Evolutionary conservation across 2,329 filamentous ascomycete species (phyloP), one percentile per base, ranked within the genome.

Genomic region (Penicillium sp.): DNA sequence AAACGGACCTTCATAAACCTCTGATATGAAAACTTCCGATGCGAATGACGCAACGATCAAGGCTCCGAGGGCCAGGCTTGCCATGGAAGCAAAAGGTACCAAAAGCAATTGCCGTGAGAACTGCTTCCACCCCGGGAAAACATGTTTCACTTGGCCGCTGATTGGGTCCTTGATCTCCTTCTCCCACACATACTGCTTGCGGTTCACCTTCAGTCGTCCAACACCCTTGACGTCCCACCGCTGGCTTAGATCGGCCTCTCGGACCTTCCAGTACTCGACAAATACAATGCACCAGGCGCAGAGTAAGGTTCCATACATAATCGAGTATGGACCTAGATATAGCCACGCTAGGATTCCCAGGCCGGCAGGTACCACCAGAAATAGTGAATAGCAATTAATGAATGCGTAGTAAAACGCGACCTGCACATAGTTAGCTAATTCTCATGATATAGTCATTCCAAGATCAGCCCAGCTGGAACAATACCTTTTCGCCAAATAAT

Each of bases 361-460:
- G 4, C 79, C 85, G 0, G 92, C 89, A 0, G 91, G 91, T 56
- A 93, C 87, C n/a, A 89, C 74, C 26, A 96, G 79, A 68, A 95
- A 96, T 55, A 84, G 81, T 69, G 96, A 95, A 74, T 97, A 97
- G 32, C 88, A 88, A 68, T 96, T 90, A 30, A 95, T 82, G 68
- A 97, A 97, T 36, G 92, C 91, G 71, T 96, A 97, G 77, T 97
- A 97, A 72, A 95, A 96, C 34, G 90, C 93, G 55, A 97, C 89
- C 80, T 84, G 58, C 19, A 32, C 5, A 36, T 4, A n/a, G 14
- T 43, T 36, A 58, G 18, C 23, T 10, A 7, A 13, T 29, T 27
- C 11, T 19, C 10, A 9, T 18, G 2, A 29, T 3, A 26, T 13
- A 9, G 26, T 11, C 11, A 3, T 19, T 8, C 3, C 16, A 30